Evolutionary conservation across 148 eudicot species (phyloP).

Genomic region (Cornus kousa): DNA sequence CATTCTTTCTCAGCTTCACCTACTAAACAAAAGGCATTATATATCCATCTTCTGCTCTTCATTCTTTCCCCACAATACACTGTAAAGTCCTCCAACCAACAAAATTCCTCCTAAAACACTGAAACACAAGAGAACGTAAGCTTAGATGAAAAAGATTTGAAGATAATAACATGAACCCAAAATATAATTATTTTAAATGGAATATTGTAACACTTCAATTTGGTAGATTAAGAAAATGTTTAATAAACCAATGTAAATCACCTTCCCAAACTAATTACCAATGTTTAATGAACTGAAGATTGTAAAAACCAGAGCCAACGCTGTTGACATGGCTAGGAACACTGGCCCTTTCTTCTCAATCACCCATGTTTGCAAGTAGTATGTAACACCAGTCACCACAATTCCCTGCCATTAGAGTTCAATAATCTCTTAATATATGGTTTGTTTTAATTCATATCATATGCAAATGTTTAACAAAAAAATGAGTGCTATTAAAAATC

Average conservation of each 20-base stretch:
- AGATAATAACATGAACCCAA: no score
- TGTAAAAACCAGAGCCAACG: conserved; percentile 60
- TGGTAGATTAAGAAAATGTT: no score
- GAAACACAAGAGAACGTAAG: no score
- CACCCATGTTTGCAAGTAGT: conserved; percentile 77
- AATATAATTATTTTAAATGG: no score
- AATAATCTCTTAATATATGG: no score
- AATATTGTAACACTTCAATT: background rate
- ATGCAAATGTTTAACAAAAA: no score
- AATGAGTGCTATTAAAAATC: no score
- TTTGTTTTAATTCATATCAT: no score
- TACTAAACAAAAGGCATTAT: conserved; percentile 9
- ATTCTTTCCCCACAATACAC: conserved; percentile 78
- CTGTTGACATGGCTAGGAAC: conserved; percentile 68
- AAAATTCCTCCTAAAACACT: conserved; percentile 69
- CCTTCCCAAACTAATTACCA: conserved; percentile 73
- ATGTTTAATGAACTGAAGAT: conserved; percentile 47
- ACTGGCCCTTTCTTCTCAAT: conserved; percentile 90
- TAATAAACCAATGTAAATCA: conserved; percentile 3
- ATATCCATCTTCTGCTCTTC: conserved; percentile 42
- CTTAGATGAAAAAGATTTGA: no score
- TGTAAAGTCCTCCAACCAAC: conserved; percentile 77
- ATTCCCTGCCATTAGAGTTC: conserved; percentile 46
- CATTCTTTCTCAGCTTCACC: background rate
- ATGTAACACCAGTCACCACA: conserved; percentile 76